phyloP scores from a whole-genome alignment of 164 flowering plant genomes.

The Umbellularia californica region DNA sequence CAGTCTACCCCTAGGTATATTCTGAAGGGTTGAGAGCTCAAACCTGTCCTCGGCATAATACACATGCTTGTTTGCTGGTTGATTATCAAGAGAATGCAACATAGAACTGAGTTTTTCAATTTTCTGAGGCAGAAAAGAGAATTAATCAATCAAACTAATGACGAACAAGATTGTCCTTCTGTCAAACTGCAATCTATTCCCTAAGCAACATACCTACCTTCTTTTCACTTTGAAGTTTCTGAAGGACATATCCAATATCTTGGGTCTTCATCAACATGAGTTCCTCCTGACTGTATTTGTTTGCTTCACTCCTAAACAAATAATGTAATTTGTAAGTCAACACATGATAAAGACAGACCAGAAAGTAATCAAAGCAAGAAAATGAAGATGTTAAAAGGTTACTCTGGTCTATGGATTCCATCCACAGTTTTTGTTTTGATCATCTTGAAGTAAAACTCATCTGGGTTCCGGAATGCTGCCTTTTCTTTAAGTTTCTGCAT shows the following conservation, averaged over 20 bases:
- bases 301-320: slow-evolving; percentile 51
- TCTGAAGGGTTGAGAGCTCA: not conserved
- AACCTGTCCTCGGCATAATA: slow-evolving; percentile 83
- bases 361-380: not conserved
- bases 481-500: slow-evolving; percentile 76
- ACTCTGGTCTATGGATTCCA: slow-evolving; percentile 75
- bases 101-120: slow-evolving; percentile 57
- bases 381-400: slow-evolving; percentile 9
- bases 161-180: not conserved
- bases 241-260: slow-evolving; percentile 75
- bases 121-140: slow-evolving; percentile 52
- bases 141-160: slow-evolving; percentile 1
- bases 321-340: not conserved
- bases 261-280: slow-evolving; percentile 91
- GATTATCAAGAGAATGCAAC: slow-evolving; percentile 54
- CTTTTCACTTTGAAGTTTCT: slow-evolving; percentile 72
- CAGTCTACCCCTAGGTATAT: not conserved
- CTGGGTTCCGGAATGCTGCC: slow-evolving; percentile 80
- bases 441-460: slow-evolving; percentile 90
- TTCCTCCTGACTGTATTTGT: slow-evolving; percentile 65
- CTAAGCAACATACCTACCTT: slow-evolving; percentile 33
- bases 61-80: slow-evolving; percentile 51
- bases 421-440: slow-evolving; percentile 46
- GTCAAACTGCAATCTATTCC: not conserved
- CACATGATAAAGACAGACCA: not conserved